phyloP scores from a whole-genome alignment of 1,139 yeast species.

The Torulaspora pretoriensis region DNA sequence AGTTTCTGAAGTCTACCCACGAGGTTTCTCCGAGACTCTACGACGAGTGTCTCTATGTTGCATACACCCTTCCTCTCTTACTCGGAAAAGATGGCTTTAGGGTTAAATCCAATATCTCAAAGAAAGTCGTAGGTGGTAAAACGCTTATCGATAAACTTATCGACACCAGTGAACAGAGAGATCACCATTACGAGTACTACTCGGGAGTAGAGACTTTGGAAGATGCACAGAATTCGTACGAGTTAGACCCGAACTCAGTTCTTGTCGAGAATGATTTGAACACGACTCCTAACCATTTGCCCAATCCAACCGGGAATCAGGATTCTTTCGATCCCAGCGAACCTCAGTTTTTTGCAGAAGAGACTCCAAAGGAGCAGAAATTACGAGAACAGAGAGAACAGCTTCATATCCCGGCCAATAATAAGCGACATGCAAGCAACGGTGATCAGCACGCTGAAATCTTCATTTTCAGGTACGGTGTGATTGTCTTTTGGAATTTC shows the following conservation, averaged over 20 bases:
- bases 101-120: constrained; percentile 72
- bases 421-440: constrained; percentile 10
- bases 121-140: constrained; percentile 57
- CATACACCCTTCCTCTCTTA: constrained; percentile 78
- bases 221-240: constrained; percentile 54
- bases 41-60: constrained; percentile 88
- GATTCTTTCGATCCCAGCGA: constrained; percentile 58
- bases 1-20: constrained; percentile 64
- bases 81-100: constrained; percentile 86
- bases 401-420: constrained; percentile 8
- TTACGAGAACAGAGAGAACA: constrained; percentile 21
- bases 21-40: constrained; percentile 80
- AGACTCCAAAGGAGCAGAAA: constrained; percentile 22
- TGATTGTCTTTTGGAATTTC: constrained; percentile 95
- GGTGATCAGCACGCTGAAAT: constrained; percentile 76
- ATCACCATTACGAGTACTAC: constrained; percentile 86
- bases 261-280: constrained; percentile 17
- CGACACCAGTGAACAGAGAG: constrained; percentile 76
- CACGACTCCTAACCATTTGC: constrained; percentile 29
- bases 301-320: constrained; percentile 27
- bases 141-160: constrained; percentile 69
- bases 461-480: constrained; percentile 87
- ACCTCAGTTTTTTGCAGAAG: constrained; percentile 56
- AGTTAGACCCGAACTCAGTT: constrained; percentile 28
- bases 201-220: constrained; percentile 75